Base-by-base conservation (phyloP, 371 early-diverging fungal species). In the Lichtheimia ramosa region DNA sequence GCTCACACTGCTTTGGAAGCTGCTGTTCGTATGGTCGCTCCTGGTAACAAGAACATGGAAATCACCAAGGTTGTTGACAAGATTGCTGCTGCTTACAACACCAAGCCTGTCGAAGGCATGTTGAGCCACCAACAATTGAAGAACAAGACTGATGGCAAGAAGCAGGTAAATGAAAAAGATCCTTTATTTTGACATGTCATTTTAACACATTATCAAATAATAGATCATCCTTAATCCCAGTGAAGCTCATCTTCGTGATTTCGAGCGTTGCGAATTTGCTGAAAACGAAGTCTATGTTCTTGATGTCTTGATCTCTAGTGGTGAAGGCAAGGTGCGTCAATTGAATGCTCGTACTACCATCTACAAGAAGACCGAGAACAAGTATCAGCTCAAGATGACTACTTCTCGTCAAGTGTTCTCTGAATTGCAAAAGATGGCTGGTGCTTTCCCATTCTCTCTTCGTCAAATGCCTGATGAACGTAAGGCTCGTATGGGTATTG, bases 31-130 rank as follows among this genome's bases (percentile, higher is more conserved):
- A 60, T 93, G 79, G 79, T 97, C 79, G 89, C 88, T 65, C 93
- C 96, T 56, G 96, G 96, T 42, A 89, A 89, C 79, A 87, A 75
- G 83, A 86, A 85, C 80, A 84, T 81, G 75, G 86, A 89, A 41
- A 83, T 96, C 48, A 93, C 95, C 62, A 92, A 95, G 63, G 71
- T 81, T 18, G 88, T 96, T 49, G 86, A 90, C 64, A 89, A 92
- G 73, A 83, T 92, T 59, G 86, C 91, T 18, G 75, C 82, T 39
- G 89, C 90, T 54, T 96, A 89, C 68, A 90, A 82, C 24, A 89
- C 90, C 82, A 92, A 88, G 83, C 86, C 95, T 59, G 89, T 96
- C 48, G 95, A 97, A 77, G 81, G 95, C 64, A 93, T 94, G 90
- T 78, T 95, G 55, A 90, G 93, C 55, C 86, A 93, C 83, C 90